Conservation (phyloP, 2,329 filamentous ascomycete species). For the Graphilbum fragrans region DNA sequence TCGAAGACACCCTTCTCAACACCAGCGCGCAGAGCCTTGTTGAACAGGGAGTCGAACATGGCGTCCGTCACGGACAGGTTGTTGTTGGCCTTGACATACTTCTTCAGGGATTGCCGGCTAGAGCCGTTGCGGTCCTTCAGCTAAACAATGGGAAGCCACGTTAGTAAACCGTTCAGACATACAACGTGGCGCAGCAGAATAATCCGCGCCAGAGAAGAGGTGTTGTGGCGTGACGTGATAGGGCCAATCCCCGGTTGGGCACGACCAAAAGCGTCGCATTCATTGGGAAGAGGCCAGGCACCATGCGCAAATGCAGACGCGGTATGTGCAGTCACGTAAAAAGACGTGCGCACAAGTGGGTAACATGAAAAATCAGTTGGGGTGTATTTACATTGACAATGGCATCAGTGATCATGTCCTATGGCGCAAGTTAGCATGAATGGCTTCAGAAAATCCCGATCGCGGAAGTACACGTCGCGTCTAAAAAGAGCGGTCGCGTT, state of each 20-base stretch:
- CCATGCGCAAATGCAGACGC: slow-evolving; percentile 3
- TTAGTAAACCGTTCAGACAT: slow-evolving; percentile 1
- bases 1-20: slow-evolving; percentile 79
- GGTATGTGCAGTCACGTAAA: background rate
- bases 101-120: slow-evolving; percentile 49
- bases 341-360: slow-evolving; percentile 3
- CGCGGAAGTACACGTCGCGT: no score
- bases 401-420: slow-evolving; percentile 54
- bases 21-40: slow-evolving; percentile 70
- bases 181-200: background rate
- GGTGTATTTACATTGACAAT: slow-evolving; percentile 43
- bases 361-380: slow-evolving; percentile 16
- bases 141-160: slow-evolving; percentile 21
- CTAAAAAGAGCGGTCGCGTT: no score
- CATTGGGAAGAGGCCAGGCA: no score
- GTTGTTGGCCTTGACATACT: slow-evolving; percentile 47
- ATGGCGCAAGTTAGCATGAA: slow-evolving; percentile 5
- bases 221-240: no score
- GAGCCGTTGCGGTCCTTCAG: slow-evolving; percentile 53
- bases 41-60: slow-evolving; percentile 65
- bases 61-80: slow-evolving; percentile 30
- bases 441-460: background rate
- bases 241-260: no score
- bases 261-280: no score
- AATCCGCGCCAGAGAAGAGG: background rate